phyloP scores from a whole-genome alignment of 2,329 filamentous ascomycete genomes.

The Aureobasidium pullulans region DNA sequence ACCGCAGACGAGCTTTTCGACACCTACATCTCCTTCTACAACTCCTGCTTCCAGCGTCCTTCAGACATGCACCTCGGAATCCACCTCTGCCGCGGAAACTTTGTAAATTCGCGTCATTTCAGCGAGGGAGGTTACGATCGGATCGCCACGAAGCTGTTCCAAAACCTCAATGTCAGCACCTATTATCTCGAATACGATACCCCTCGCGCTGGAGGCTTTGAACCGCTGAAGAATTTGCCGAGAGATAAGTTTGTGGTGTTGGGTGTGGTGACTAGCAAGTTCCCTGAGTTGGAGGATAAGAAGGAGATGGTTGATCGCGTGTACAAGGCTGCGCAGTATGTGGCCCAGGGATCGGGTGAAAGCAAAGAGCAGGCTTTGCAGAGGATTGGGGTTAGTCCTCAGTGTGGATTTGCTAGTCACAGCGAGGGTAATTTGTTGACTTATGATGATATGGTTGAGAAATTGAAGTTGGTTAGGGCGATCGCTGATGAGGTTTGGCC shows the following conservation, averaged over 20 bases:
- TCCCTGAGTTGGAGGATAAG: constrained; percentile 38
- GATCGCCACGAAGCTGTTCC: constrained; percentile 34
- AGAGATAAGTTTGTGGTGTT: constrained; percentile 42
- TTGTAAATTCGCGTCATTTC: constrained; percentile 40
- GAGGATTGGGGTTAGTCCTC: constrained; percentile 60
- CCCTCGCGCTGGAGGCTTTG: constrained; percentile 40
- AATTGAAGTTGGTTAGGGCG: constrained; percentile 61
- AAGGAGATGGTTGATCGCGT: constrained; percentile 41
- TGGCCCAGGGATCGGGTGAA: constrained; percentile 57
- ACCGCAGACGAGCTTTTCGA: constrained; percentile 64
- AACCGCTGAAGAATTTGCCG: constrained; percentile 38
- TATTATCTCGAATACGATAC: constrained; percentile 39
- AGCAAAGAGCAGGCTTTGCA: constrained; percentile 60
- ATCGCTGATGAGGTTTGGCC: constrained; percentile 70
- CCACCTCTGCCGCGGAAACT: constrained; percentile 58
- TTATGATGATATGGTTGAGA: constrained; percentile 62
- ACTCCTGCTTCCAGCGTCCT: constrained; percentile 55
- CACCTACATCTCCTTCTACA: constrained; percentile 70
- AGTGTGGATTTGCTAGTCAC: constrained; percentile 57
- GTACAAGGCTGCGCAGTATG: constrained; percentile 52
- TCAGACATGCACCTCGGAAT: constrained; percentile 68
- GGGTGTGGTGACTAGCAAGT: constrained; percentile 41
- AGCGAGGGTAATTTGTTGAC: constrained; percentile 63
- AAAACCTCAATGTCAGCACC: constrained; percentile 27
- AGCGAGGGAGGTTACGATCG: constrained; percentile 41